A percentile compares a stretch with the other conserved stretches of the same genome.
These are phyloP conservation scores for Alternaria conjuncta DNA, from an alignment of 2,329 filamentous ascomycete genomes.

Conservation along the genomic window DNA sequence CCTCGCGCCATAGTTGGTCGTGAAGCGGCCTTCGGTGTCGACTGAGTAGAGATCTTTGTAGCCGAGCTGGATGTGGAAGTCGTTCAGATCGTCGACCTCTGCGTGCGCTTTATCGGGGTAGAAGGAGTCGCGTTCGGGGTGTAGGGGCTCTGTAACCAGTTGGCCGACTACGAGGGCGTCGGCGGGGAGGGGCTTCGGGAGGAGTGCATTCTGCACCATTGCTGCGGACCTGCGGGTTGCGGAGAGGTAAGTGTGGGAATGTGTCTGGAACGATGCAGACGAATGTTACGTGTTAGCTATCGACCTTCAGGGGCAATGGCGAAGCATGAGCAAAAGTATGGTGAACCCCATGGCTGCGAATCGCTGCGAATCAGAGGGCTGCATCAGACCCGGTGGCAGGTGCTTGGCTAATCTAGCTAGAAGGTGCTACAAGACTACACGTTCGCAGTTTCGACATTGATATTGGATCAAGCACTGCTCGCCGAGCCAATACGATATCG, in stretches of 20 bases:
- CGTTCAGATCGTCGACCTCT: slow-evolving; percentile 47
- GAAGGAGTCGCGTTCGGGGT: slow-evolving; percentile 47
- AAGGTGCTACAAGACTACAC: slow-evolving; percentile 21
- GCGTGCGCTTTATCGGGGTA: slow-evolving; percentile 42
- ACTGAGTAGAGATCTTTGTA: slow-evolving; percentile 49
- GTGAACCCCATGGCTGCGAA: slow-evolving; percentile 23
- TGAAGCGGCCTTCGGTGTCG: slow-evolving; percentile 47
- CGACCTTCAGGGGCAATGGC: background rate
- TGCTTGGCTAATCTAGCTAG: slow-evolving; percentile 30
- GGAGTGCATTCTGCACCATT: slow-evolving; percentile 46
- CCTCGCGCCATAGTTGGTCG: slow-evolving; percentile 48
- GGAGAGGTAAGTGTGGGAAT: background rate
- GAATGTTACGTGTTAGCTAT: background rate
- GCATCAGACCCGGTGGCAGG: slow-evolving; percentile 22
- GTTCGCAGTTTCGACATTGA: slow-evolving; percentile 23
- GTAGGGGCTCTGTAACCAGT: slow-evolving; percentile 45
- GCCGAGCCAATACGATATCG: slow-evolving; percentile 3
- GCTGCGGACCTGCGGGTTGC: slow-evolving; percentile 1
- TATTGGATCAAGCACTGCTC: slow-evolving; percentile 25
- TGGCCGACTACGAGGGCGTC: slow-evolving; percentile 45
- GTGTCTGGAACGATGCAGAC: background rate
- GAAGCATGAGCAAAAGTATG: slow-evolving; percentile 11
- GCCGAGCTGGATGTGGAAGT: slow-evolving; percentile 49
- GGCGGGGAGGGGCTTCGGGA: slow-evolving; percentile 45
- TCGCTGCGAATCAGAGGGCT: slow-evolving; percentile 28